Base-by-base conservation (phyloP, 2,329 filamentous ascomycete species). In the Microsporum ferrugineum region DNA sequence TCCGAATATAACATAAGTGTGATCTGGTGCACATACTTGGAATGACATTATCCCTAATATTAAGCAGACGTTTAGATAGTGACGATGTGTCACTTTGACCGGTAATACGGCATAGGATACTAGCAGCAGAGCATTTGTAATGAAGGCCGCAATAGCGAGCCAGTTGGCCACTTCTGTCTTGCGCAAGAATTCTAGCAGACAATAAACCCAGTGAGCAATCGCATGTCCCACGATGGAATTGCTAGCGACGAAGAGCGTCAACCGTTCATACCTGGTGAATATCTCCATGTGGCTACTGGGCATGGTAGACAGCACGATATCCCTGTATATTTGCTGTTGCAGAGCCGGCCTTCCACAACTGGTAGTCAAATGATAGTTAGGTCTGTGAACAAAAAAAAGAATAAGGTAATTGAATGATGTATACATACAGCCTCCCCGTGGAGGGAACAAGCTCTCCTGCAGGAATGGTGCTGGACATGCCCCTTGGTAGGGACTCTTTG, bases 1-100 rank as follows among this genome's bases (percentile, higher is more conserved):
- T 5, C n/a, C 33, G 5, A 14, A 39, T 33, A 57, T 3, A 3
- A 49, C 14, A 6, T 14, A 33, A 29, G 4, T 14, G 27, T 5
- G 23, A 10, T 41, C n/a, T 14, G 7, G 55, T 7, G 17, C 12
- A 79, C 88, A 78, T 76, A 91, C 88, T 71, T 88, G 88, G 82
- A 97, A 88, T 61, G 92, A 79, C 47, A 87, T 77, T 45, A 92
- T 84, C 3, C 84, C 88, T 51, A 88, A 74, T 3, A 89, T 88
- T 58, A 97, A 79, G 71, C 90, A 94, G 65, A 96, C 87, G 71
- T 89, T 96, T 41, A 99, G 79, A 70, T 97, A 97, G 73, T 99
- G 94, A 59, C 91, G 85, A 70, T 90, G 85, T 5, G 94, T 96
- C 77, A 89, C 92, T 68, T 95, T 90, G 29, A 89, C 84, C 0